Conservation (phyloP, 352 stramenopile species). For the Plasmopara viticola region DNA sequence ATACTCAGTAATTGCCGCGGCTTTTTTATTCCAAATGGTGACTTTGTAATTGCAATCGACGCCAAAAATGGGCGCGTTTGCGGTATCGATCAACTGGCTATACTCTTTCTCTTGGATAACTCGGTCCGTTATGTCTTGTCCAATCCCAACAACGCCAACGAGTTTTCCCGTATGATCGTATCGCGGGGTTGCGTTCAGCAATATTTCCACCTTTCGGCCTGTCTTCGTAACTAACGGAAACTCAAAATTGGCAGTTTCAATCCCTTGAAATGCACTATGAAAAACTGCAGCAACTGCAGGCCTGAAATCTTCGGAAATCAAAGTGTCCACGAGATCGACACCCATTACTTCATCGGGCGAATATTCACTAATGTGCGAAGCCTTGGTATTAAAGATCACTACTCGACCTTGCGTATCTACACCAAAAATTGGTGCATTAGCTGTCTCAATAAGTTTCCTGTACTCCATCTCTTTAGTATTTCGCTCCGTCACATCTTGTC, state of each 20-base stretch:
- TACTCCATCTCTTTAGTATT: slow-evolving; percentile 75
- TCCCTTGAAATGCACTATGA: slow-evolving; percentile 53
- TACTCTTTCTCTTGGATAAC: slow-evolving; percentile 81
- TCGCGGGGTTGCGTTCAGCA: slow-evolving; percentile 70
- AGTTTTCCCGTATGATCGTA: slow-evolving; percentile 58
- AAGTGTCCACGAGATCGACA: slow-evolving; percentile 61
- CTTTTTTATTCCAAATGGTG: slow-evolving; percentile 93
- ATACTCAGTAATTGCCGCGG: slow-evolving; percentile 84
- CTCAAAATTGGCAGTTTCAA: slow-evolving; percentile 72
- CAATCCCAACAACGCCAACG: slow-evolving; percentile 67
- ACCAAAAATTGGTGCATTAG: slow-evolving; percentile 87
- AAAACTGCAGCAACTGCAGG: slow-evolving; percentile 55
- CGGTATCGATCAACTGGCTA: slow-evolving; percentile 70
- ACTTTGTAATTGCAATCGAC: slow-evolving; percentile 78
- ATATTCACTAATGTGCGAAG: slow-evolving; percentile 69
- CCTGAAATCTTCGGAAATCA: slow-evolving; percentile 58
- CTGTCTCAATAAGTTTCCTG: slow-evolving; percentile 81
- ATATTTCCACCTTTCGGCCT: slow-evolving; percentile 63
- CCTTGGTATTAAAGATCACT: slow-evolving; percentile 84
- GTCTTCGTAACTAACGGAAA: slow-evolving; percentile 79
- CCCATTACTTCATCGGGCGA: slow-evolving; percentile 78
- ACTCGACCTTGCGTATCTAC: slow-evolving; percentile 41
- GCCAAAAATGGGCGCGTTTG: slow-evolving; percentile 81
- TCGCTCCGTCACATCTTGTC: slow-evolving; percentile 55
- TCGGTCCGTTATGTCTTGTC: slow-evolving; percentile 76